These are phyloP conservation scores for Epicoccum nigrum DNA, from an alignment of 2,329 filamentous ascomycete species.

Conservation along the genomic window DNA sequence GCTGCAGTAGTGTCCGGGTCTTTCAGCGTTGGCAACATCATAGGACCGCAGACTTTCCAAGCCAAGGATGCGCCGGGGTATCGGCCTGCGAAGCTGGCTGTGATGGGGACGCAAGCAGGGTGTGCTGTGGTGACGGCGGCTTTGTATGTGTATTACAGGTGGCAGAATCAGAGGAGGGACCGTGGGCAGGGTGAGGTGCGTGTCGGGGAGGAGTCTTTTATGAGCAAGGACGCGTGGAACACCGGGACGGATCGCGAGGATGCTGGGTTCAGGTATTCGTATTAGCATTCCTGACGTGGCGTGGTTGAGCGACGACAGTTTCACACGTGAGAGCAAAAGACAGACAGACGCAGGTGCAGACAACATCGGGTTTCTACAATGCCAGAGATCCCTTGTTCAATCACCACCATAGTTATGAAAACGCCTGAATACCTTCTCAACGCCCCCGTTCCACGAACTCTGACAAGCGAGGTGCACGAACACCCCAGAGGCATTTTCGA, in stretches of 20 bases:
- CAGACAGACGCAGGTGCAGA: too few species aligned
- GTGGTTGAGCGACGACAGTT: neutral
- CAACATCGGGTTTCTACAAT: too few species aligned
- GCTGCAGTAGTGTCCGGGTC: constrained; percentile 42
- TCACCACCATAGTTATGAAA: too few species aligned
- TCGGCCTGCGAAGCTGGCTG: constrained; percentile 52
- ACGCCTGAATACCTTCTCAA: too few species aligned
- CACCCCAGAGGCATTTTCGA: too few species aligned
- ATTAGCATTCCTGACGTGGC: neutral
- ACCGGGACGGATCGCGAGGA: constrained; percentile 2
- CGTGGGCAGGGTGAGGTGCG: neutral
- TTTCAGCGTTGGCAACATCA: constrained; percentile 43
- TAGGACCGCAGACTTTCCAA: constrained; percentile 39
- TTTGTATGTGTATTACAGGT: constrained; percentile 22
- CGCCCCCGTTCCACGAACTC: too few species aligned
- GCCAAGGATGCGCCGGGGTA: constrained; percentile 24
- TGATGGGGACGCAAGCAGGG: constrained; percentile 42
- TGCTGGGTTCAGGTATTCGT: constrained; percentile 3
- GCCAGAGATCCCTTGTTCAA: too few species aligned
- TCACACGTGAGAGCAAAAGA: too few species aligned
- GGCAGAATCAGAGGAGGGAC: constrained; percentile 20
- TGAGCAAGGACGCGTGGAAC: constrained; percentile 1
- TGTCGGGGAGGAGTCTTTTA: constrained; percentile 1
- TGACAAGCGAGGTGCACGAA: too few species aligned
- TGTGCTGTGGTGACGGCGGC: constrained; percentile 26